Evolutionary conservation across 352 stramenopile genomes (phyloP), one percentile per base, ranked within the genome.

Genomic region (Salisapilia sapeloensis): DNA sequence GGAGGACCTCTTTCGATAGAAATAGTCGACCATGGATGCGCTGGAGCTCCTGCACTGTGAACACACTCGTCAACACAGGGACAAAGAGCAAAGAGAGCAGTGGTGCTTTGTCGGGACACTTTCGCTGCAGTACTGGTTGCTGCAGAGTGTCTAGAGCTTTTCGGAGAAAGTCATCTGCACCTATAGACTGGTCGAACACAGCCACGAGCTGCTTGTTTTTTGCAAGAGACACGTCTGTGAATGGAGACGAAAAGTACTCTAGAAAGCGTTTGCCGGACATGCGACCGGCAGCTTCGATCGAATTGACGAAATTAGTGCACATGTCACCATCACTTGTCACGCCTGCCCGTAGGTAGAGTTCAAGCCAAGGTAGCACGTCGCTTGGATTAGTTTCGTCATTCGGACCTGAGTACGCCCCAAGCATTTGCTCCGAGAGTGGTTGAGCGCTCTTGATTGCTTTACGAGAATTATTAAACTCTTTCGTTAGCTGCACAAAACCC

Each of bases 171-270:
- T 58, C 57, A 10, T 82, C 60, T 18, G 53, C 57, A 29, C 36
- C 64, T n/a, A 78, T 61, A 13, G 50, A 49, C 37, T 60, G 42
- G 32, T 81, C 67, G 33, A 69, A 75, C 0, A 83, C 45, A 22
- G 65, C 53, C 7, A 85, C 29, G 31, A 85, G 65, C 29, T 78
- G 66, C 10, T 63, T 59, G 13, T 62, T 50, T 19, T 55, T 49
- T 37, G 64, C 61, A 0, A 80, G 50, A 20, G 78, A 56, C 17
- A 53, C 48, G 33, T 83, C 59, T 20, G 29, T 66, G 35, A 84
- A 83, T 13, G 72, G 72, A 57, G 80, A 79, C 2, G 69, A 81
- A 35, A 90, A 86, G 25, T 62, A 78, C 35, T 81, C 65, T 36
- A 83, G 56, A 37, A 90, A 90, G 32, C 70, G 58, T 56, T 56